Percentiles rank a stretch among this genome's conserved stretches.
Evolutionary conservation across 441 rosid species (phyloP).

Genomic region (Hura crepitans): DNA sequence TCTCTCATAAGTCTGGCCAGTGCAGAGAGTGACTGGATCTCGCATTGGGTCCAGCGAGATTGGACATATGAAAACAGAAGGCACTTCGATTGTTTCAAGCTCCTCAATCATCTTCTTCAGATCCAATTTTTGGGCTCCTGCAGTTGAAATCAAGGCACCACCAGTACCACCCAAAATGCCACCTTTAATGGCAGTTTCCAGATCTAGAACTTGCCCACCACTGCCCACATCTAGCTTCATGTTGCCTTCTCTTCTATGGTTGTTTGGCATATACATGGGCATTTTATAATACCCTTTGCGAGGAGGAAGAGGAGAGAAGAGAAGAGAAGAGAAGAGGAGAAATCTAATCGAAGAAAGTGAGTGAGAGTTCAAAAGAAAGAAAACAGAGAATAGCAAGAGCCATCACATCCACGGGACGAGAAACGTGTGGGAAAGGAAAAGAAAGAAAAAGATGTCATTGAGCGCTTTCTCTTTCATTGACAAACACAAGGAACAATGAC

Average conservation of each 20-base stretch:
- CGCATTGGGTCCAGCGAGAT: slow-evolving; percentile 90
- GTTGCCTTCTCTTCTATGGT: slow-evolving; percentile 29
- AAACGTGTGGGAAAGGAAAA: slow-evolving; percentile 40
- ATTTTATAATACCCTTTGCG: slow-evolving; percentile 27
- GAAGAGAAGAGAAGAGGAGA: neutral
- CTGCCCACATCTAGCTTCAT: slow-evolving; percentile 11
- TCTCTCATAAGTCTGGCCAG: slow-evolving; percentile 91
- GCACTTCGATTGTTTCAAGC: slow-evolving; percentile 64
- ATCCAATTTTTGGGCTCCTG: slow-evolving; percentile 58
- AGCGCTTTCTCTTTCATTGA: slow-evolving; percentile 32
- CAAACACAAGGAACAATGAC: slow-evolving; percentile 30
- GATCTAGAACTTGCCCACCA: slow-evolving; percentile 50
- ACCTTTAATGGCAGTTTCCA: slow-evolving; percentile 76
- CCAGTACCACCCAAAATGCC: slow-evolving; percentile 66
- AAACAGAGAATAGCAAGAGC: slow-evolving; percentile 4
- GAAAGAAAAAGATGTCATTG: slow-evolving; percentile 11
- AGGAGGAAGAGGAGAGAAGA: neutral
- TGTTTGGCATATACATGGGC: slow-evolving; percentile 52
- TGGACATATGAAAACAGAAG: slow-evolving; percentile 87
- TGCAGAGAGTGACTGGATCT: slow-evolving; percentile 88
- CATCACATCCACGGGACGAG: slow-evolving; percentile 30
- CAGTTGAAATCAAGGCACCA: slow-evolving; percentile 23
- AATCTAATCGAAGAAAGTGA: neutral
- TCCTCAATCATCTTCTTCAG: slow-evolving; percentile 75
- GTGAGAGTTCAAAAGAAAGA: slow-evolving; percentile 16